Percentiles rank a stretch among this genome's conserved stretches.
Conservation (phyloP, 2,329 filamentous ascomycete species). For the Penicillium sp. region DNA sequence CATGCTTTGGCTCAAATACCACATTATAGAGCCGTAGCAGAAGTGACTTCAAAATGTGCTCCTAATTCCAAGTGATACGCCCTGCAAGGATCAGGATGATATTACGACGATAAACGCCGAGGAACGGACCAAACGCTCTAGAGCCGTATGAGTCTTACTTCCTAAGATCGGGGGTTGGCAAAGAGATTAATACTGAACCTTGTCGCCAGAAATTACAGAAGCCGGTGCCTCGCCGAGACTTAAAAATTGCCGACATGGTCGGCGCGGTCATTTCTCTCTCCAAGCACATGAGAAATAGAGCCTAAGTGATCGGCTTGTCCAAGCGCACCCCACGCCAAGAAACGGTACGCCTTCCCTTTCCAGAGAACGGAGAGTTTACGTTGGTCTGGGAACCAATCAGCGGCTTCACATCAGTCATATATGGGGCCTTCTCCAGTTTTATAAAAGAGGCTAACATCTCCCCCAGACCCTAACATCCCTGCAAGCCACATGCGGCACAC, state of each 20-base stretch:
- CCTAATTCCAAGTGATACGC: neutral
- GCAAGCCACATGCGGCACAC: neutral
- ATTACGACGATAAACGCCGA: neutral
- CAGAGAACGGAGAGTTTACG: neutral
- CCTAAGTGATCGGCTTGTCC: neutral
- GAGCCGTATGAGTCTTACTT: neutral
- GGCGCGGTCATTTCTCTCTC: neutral
- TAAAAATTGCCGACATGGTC: neutral
- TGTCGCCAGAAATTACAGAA: neutral
- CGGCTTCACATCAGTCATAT: neutral
- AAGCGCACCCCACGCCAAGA: conserved; percentile 13
- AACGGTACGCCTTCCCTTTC: neutral
- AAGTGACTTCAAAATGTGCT: neutral
- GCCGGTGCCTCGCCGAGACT: neutral
- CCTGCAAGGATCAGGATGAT: neutral
- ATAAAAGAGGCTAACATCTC: neutral
- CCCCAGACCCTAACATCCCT: neutral
- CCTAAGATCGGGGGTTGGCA: conserved; percentile 1
- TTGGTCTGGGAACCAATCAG: neutral
- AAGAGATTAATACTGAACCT: conserved; percentile 1
- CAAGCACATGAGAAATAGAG: neutral
- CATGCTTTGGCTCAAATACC: neutral
- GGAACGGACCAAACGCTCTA: neutral
- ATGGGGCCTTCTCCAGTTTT: neutral
- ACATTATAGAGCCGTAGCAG: neutral